A percentile compares a stretch with the other conserved stretches of the same genome.
Conservation (phyloP, 2,329 filamentous ascomycete species). For the Xylariaceae sp. region DNA sequence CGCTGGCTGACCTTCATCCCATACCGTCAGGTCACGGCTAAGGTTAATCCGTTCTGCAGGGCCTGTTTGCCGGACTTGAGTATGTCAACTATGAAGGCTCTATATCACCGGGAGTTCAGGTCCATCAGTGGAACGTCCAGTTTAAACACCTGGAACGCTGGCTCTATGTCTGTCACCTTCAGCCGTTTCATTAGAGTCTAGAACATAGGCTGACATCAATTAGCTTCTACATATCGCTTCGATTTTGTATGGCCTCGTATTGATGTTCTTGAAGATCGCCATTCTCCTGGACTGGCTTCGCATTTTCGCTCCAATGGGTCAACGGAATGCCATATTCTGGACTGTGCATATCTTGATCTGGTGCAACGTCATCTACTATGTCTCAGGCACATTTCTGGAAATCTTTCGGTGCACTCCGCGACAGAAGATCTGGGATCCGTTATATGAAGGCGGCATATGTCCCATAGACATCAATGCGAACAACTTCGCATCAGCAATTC, state of each 20-base stretch:
- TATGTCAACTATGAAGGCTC: background rate
- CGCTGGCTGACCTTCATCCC: background rate
- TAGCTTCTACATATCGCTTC: background rate
- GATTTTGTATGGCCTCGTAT: background rate
- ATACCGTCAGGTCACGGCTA: too few species aligned
- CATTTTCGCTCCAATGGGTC: background rate
- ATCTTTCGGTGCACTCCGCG: background rate
- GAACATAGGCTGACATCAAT: background rate
- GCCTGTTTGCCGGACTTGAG: background rate
- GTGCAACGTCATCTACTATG: background rate
- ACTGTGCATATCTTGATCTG: background rate
- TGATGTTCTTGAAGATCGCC: background rate
- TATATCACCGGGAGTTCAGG: background rate
- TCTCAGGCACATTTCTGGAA: background rate
- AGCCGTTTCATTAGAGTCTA: background rate
- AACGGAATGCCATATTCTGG: background rate
- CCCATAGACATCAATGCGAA: background rate
- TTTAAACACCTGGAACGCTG: background rate
- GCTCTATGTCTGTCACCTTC: background rate
- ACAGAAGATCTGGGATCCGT: background rate
- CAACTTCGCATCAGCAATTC: background rate
- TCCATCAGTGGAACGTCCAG: background rate
- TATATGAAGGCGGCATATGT: background rate
- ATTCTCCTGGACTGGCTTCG: background rate
- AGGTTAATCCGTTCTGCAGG: background rate